Percentiles rank a stretch among this genome's conserved stretches.
Conservation (phyloP, 805 yeast species). For the Allodekkera sacchari region DNA sequence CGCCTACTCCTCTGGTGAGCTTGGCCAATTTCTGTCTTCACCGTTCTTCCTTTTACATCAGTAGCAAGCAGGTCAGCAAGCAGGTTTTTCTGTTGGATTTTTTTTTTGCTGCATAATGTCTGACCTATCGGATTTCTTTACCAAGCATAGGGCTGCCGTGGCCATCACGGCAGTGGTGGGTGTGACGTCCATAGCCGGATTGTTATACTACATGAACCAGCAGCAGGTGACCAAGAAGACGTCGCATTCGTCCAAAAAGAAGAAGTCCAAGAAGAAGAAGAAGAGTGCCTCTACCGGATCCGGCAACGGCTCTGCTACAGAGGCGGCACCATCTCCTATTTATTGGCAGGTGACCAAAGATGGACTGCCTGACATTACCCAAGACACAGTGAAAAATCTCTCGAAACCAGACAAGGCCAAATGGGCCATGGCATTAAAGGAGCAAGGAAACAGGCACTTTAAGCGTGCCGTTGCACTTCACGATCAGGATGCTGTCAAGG, state of each 20-base stretch:
- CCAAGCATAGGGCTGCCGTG: conserved; percentile 42
- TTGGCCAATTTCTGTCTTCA: no score
- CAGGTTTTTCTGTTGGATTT: no score
- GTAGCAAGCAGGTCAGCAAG: no score
- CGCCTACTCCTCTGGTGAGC: no score
- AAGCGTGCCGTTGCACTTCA: no score
- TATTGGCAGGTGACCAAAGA: no score
- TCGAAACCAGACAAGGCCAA: conserved; percentile 45
- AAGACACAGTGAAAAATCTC: conserved; percentile 36
- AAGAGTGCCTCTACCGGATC: conserved; percentile 19
- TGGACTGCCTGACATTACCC: conserved; percentile 53
- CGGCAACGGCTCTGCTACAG: conserved; percentile 21
- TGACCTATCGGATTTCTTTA: conserved; percentile 29
- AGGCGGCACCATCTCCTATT: no score
- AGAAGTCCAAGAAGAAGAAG: conserved; percentile 36
- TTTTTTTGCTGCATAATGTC: no score
- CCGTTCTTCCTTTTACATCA: no score
- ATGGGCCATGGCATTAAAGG: conserved; percentile 73
- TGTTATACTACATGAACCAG: conserved; percentile 33
- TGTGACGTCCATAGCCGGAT: conserved; percentile 39
- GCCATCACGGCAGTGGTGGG: conserved; percentile 44
- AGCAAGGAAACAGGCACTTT: conserved; percentile 79
- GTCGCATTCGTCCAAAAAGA: conserved; percentile 17
- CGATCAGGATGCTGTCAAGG: no score
- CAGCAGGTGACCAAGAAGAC: conserved; percentile 15